Evolutionary conservation across 2,329 filamentous ascomycete genomes (phyloP), one percentile per base, ranked within the genome.

Genomic region (Epichloe amarillans): DNA sequence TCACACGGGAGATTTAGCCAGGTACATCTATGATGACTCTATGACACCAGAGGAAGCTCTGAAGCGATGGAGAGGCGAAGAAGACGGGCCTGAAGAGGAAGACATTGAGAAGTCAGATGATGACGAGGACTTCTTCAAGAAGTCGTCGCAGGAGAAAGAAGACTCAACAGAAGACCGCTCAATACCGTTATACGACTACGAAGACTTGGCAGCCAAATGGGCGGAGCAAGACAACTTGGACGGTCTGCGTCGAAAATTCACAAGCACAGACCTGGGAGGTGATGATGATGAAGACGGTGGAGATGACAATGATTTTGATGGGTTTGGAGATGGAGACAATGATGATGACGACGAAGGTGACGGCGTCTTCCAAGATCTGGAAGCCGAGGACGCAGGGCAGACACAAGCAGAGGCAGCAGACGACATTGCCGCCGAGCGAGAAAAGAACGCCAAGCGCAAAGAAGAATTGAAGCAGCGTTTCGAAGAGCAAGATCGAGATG

Each of bases 401-500:
- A 8, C 30, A 39, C 67, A 69, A 51, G 62, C 67, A 2, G 67
- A 70, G 50, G 61, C 69, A 2, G 67, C 66, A 12, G 68, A 72
- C n/a, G 72, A 68, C 46, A 74, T 97, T n/a, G 88, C 91, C 55
- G 86, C 83, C 3, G 93, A 98, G 69, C 85, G 93, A 58, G 88
- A 88, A 58, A 86, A 81, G 66, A 98, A 98, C 61, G 93, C 93
- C 2, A 81, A 83, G 57, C 79, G 87, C 56, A 98, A 98, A 67
- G 93, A 96, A 68, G 93, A 98, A 65, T 79, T 98, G 49, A 94
- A 88, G 64, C 74, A 94, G 49, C 82, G 94, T 1, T 98, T 98
- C 62, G 93, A 98, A 62, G 90, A 97, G 66, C 93, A 98, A 72
- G 93, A 98, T 63, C 80, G 88, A n/a, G 93, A 98, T 64, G 93